phyloP scores from a whole-genome alignment of 129 eudicot species.

The Saussurea involucrata region DNA sequence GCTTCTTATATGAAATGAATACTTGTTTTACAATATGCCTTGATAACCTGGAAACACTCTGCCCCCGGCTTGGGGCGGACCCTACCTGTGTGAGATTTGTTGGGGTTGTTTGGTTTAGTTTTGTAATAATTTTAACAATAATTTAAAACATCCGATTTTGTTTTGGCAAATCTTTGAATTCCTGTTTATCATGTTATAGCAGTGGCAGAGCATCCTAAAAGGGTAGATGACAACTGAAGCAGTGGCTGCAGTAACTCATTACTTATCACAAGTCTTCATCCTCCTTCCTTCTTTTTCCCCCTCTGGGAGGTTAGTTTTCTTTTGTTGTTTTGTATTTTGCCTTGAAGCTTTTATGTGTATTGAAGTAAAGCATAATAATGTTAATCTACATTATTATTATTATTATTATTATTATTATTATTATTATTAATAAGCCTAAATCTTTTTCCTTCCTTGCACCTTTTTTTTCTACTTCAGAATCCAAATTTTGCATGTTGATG shows the following conservation, averaged over 20 bases:
- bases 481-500: not conserved
- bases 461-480: not conserved
- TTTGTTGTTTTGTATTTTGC: conserved; percentile 5
- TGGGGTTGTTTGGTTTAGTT: too few relatives aligned
- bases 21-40: not conserved
- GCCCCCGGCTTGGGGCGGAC: too few relatives aligned
- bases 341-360: conserved; percentile 24
- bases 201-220: conserved; percentile 8
- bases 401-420: too few relatives aligned
- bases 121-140: not conserved
- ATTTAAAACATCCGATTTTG: too few relatives aligned
- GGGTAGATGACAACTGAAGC: conserved; percentile 8
- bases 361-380: conserved; percentile 12
- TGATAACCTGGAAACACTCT: not conserved
- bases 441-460: not conserved
- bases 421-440: conserved; percentile 2
- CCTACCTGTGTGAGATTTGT: too few relatives aligned
- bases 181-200: not conserved
- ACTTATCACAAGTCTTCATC: not conserved
- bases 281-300: not conserved
- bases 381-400: conserved; percentile 19
- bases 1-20: not conserved
- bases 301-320: conserved; percentile 15
- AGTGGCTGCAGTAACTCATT: not conserved
- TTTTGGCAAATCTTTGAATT: not conserved